Evolutionary conservation across 345 rosid species (phyloP).

Genomic region (Populus euphratica): DNA sequence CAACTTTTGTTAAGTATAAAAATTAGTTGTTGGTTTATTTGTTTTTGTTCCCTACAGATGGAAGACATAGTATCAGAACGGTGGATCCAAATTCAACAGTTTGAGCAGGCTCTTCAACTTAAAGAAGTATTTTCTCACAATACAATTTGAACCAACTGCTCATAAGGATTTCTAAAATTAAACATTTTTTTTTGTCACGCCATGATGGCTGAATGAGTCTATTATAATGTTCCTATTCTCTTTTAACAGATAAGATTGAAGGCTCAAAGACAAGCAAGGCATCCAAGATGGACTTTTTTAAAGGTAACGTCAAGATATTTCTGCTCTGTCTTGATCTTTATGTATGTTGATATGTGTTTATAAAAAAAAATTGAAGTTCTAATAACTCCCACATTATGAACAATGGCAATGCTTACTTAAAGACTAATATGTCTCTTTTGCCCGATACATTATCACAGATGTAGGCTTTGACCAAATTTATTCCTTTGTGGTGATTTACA

Average conservation of each 20-base stretch:
- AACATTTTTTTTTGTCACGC: neutral
- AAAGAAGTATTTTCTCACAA: slow-evolving; percentile 23
- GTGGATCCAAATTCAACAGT: slow-evolving; percentile 70
- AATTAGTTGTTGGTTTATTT: slow-evolving; percentile 7
- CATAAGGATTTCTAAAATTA: neutral
- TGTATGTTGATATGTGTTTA: neutral
- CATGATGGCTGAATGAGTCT: neutral
- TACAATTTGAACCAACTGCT: slow-evolving; percentile 4
- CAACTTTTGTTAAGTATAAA: neutral
- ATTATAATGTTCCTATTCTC: neutral
- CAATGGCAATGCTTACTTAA: neutral
- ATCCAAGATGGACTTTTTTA: slow-evolving; percentile 43
- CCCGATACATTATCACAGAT: neutral
- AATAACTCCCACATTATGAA: neutral
- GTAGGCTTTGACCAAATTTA: slow-evolving; percentile 9
- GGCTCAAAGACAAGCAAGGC: slow-evolving; percentile 30
- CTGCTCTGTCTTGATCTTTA: neutral
- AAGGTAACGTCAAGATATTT: slow-evolving; percentile 38
- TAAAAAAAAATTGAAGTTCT: neutral
- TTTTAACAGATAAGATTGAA: slow-evolving; percentile 39
- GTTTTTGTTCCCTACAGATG: slow-evolving; percentile 33
- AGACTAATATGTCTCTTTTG: neutral
- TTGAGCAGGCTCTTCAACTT: slow-evolving; percentile 63
- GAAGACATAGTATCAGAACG: slow-evolving; percentile 52
- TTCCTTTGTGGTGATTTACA: slow-evolving; percentile 22